Evolutionary conservation across 805 yeast genomes (phyloP), one percentile per base, ranked within the genome.

Genomic region (Wickerhamiella spandovensis): DNA sequence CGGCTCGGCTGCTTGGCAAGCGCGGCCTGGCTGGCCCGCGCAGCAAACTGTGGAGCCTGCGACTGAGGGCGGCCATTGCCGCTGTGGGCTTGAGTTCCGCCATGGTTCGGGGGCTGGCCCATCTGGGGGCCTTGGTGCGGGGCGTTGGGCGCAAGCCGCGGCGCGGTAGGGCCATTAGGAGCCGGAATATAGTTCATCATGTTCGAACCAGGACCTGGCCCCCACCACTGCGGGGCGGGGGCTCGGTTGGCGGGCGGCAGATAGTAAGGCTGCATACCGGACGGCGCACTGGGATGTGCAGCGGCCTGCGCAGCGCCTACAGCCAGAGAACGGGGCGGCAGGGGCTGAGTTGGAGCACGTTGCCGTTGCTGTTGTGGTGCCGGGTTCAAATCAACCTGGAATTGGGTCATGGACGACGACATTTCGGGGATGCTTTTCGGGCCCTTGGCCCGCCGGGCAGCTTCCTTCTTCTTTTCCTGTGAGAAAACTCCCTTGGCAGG

Each of bases 401-500:
- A 62, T 47, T 58, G 61, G 46, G 58, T 51, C 61, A 62, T 54
- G 21, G 62, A 59, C 22, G 61, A 57, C 17, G 60, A 54, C 66
- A 62, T 62, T 18, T 59, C 63, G 5, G 60, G 62, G 5, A 56
- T 54, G 39, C 53, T 48, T 45, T 57, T 56, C 22, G 52, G 50
- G 17, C 55, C 32, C 48, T 52, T 54, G 5, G 51, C 46, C 15
- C 53, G 46, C 37, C 18, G 37, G 22, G 22, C 17, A n/a, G 46
- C 22, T 2, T 20, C 35, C 44, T 41, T 41, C 41, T 44, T 43
- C 24, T 37, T 35, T 24, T 15, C 45, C 43, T 38, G 48, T 1
- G 52, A 38, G 37, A 59, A 63, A 43, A 61, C 52, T 2, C 66
- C 66, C 55, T 61, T 59, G 24, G 66, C 66, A 1, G 66, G 66